Evolutionary conservation across 2,329 filamentous ascomycete species (phyloP), one percentile per base, ranked within the genome.

Genomic region (Trichoderma cornu-damae): DNA sequence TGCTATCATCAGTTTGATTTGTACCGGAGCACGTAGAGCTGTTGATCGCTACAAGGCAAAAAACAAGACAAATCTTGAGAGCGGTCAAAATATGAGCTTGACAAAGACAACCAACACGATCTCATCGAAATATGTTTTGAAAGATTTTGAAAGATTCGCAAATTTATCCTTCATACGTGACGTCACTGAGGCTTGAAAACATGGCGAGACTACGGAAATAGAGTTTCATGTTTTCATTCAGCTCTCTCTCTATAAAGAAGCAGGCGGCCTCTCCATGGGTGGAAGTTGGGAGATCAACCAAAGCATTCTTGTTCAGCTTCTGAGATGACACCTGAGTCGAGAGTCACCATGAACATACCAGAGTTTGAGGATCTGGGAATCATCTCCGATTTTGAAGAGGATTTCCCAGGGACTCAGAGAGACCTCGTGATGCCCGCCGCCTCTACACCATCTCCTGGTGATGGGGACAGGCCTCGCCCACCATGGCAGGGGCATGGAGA

Each of bases 401-500:
- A 48, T 9, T 14, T 28, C 11, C 37, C 28, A 12, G 9, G 24
- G 14, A 20, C 24, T 5, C 34, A 38, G 8, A 20, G 18, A 35
- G 37, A 16, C 11, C 7, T 28, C 28, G 42, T 53, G 48, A 47
- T 24, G 16, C 32, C 55, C 3, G 16, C 30, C 1, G 20, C 44
- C 8, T 18, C 37, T 14, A 11, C 34, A 38, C 6, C 18, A 4
- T 26, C 30, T 6, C 32, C 12, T 44, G 22, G 35, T 16, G 28
- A 32, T 14, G 34, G 12, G 4, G 49, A 48, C 4, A 26, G 28
- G 20, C 57, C 57, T 12, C 65, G 65, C 48, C 65, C 66, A 2
- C 68, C 68, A 9, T 70, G 68, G 68, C 61, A 64, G 43, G 68
- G 68, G 26, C 68, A 67, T 37, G 61, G 63, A 12, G 64, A 63